Evolutionary conservation across 202 grass and related monocot genomes (phyloP), one percentile per base, ranked within the genome.

Genomic region (Schoenoplectus triqueter): DNA sequence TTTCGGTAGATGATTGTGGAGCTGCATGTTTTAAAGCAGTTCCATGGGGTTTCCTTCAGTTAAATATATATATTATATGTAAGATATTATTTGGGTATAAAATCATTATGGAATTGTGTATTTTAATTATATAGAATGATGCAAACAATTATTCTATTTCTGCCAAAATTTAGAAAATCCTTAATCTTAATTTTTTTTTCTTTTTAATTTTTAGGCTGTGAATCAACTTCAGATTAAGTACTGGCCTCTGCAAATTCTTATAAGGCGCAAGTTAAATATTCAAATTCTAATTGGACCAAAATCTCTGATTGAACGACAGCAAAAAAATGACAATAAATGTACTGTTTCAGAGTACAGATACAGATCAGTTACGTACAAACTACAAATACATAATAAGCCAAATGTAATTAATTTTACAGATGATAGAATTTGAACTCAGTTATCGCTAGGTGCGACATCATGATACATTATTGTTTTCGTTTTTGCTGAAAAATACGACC

Each of bases 11-110:
- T 31, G 57, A 85, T 89, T 82, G 70, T 85, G 90, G 85, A 89
- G 88, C 94, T 97, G 92, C 92, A 94, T 97, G 83, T 97, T 97
- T 97, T 97, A 92, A 97, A 87, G 92, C 83, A 85, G 92, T 82
- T 97, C 89, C 88, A 83, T 86, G 87, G 69, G 84, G 80, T 78
- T 69, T 72, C 68, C 64, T 75, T 82, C 42, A 64, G 13, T 78
- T 78, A 4, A 22, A 13, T 44, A 54, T 83, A 69, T 69, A 31
- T 31, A 31, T 31, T n/a, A 61, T 61, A n/a, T 61, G 57, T 61
- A 62, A 18, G 10, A 48, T 82, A 1, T 59, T 66, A 17, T 83
- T 20, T n/a, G 17, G 64, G 31, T 83, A 44, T 41, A 10, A 71
- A 18, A 9, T 51, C 9, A 82, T 21, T 83, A 22, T 70, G 49